A percentile compares a stretch with the other conserved stretches of the same genome.
Conservation (phyloP, 2,329 filamentous ascomycete species). For the Neonectria magnoliae region DNA sequence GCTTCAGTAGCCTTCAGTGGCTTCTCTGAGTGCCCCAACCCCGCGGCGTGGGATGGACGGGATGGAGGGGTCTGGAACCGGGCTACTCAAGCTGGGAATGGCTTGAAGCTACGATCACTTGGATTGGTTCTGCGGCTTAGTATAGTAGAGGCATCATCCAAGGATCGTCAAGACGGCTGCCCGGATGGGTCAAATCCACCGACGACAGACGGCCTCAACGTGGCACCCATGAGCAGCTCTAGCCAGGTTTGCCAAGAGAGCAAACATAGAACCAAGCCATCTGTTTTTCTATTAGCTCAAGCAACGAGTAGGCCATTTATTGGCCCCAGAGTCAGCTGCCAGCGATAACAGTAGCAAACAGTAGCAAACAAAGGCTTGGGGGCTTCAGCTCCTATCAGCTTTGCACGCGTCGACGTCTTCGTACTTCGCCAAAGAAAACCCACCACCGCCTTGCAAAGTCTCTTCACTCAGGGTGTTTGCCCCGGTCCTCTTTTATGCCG, state of each 20-base stretch:
- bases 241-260: neutral
- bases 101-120: conserved; percentile 11
- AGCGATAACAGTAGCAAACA: neutral
- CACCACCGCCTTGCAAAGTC: too few relatives aligned
- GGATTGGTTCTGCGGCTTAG: conserved; percentile 12
- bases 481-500: neutral
- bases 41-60: neutral
- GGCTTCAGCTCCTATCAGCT: neutral
- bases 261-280: neutral
- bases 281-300: neutral
- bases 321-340: neutral
- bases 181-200: conserved; percentile 13
- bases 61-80: neutral
- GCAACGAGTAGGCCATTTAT: neutral
- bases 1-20: neutral
- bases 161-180: conserved; percentile 9
- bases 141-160: neutral
- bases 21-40: too few relatives aligned
- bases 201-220: conserved; percentile 5
- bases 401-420: neutral
- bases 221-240: neutral
- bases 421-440: neutral
- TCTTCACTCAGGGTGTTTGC: too few relatives aligned
- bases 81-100: conserved; percentile 1
- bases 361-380: conserved; percentile 1